Base-by-base conservation (phyloP, 371 early-diverging fungal species). In the Caulochytrium protostelioides region DNA sequence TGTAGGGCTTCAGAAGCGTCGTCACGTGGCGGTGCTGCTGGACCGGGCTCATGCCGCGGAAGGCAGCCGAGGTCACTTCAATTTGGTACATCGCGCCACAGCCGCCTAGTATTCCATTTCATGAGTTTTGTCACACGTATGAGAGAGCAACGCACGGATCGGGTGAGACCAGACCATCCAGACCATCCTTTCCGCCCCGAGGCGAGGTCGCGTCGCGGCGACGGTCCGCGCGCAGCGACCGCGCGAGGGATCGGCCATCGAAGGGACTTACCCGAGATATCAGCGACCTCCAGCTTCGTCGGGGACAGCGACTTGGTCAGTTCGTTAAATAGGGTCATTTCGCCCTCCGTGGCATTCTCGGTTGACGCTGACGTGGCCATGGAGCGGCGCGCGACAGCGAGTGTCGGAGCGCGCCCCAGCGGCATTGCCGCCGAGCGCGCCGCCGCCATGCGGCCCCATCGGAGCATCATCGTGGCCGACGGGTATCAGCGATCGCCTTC, bases 31-130 rank as follows among this genome's bases (percentile, higher is more conserved):
- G 67, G 46, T 87, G 87, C 52, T 87, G 91, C 50, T 81, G 79
- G 27, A 90, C 74, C 44, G 77, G 62, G 9, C 49, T 53, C 28
- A 70, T 44, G 12, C 77, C 79, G 48, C 72, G 65, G 58, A 90
- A 90, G 31, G 59, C 46, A 12, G 63, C 54, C 28, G 79, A 67
- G 19, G 75, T 70, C 44, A 90, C 75, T 42, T 79, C 76, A 32
- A 90, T 75, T 17, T 74, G 74, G 44, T 84, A 87, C 85, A 85
- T 85, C 22, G 83, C 77, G 16, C 91, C 91, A 50, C 91, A 90
- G 16, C 91, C 91, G 31, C 86, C 81, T 26, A 26, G n/a, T 10
- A 26, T 26, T 26, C 13, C 10, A 10, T 10, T 10, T 26, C 13
- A 10, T 26, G 10, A 26, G 27, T 26, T 16, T 16, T n/a, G 22